Base-by-base conservation (phyloP, 108 stramenopile genomes). In the Chaetoceros muelleri region DNA sequence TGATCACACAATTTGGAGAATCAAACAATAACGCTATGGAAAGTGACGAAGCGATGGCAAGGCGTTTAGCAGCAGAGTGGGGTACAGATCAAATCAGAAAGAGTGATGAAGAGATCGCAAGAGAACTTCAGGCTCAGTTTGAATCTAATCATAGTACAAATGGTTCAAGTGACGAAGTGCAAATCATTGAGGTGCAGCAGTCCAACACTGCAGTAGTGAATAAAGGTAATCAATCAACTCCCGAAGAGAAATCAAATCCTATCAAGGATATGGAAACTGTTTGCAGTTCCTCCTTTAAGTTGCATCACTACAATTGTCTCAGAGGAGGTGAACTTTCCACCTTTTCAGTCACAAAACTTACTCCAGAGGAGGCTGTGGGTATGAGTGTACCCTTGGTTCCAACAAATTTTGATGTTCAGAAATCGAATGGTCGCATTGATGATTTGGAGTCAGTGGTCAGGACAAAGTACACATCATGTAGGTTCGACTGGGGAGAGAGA, bases 281-380 rank as follows among this genome's bases (percentile, higher is more conserved):
- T 65, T 78, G 76, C 10, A 48, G 28, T 28, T 52, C 54, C 16
- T 73, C 72, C 18, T 72, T 90, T 64, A 58, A 64, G 40, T 46
- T 86, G 2, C 82, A 64, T 60, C 84, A 90, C 60, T 90, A 84
- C 67, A 90, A 90, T 70, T 82, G 84, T 17, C 67, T 90, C 8
- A 75, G 81, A 20, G 84, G 79, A 26, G 88, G 88, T 0, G 60
- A 46, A 19, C 52, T 86, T 16, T 77, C 79, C 2, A 61, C 75
- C 1, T 84, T 90, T 67, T 67, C 62, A 22, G 67, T 90, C 0
- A 83, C 78, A 3, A 69, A 73, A 53, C 55, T 83, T 24, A 78
- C 66, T 54, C 57, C 82, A 1, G 72, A 74, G 26, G 84, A 90
- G 57, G 88, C 88, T 1, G 82, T 90, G 19, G 88, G 88, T 17